Evolutionary conservation across 257 asterid species (phyloP).

Genomic region (Gynochthodes officinalis): DNA sequence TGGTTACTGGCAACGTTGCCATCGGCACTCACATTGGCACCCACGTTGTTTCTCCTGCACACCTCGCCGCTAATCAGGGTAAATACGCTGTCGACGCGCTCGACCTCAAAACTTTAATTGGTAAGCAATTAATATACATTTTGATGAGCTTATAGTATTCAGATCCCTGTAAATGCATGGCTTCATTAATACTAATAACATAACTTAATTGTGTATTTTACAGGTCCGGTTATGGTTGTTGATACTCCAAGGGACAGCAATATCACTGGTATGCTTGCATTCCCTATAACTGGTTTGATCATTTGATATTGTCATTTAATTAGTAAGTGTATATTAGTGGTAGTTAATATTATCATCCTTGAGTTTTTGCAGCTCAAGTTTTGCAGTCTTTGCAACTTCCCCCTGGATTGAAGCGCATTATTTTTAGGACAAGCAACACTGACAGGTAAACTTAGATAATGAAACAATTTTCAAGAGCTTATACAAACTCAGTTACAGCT

Average conservation of each 20-base stretch:
- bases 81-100: not conserved
- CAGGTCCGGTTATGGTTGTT: slow-evolving; percentile 10
- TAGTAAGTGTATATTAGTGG: too few species aligned
- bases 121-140: too few species aligned
- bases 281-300: too few species aligned
- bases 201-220: not conserved
- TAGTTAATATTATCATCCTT: not conserved
- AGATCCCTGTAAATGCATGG: too few species aligned
- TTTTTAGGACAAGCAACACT: not conserved
- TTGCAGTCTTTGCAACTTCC: not conserved
- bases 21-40: not conserved
- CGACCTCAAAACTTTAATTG: not conserved
- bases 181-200: too few species aligned
- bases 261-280: slow-evolving; percentile 1
- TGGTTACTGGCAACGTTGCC: not conserved
- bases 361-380: not conserved
- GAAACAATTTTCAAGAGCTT: too few species aligned
- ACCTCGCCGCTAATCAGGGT: not conserved
- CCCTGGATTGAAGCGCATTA: not conserved
- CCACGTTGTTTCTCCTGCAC: not conserved
- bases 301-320: too few species aligned
- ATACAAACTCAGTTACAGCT: too few species aligned
- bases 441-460: not conserved
- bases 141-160: too few species aligned
- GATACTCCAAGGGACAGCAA: not conserved